These are phyloP conservation scores for Avena atlantica DNA, from an alignment of 176 grass and related monocot species.

Conservation along the genomic window DNA sequence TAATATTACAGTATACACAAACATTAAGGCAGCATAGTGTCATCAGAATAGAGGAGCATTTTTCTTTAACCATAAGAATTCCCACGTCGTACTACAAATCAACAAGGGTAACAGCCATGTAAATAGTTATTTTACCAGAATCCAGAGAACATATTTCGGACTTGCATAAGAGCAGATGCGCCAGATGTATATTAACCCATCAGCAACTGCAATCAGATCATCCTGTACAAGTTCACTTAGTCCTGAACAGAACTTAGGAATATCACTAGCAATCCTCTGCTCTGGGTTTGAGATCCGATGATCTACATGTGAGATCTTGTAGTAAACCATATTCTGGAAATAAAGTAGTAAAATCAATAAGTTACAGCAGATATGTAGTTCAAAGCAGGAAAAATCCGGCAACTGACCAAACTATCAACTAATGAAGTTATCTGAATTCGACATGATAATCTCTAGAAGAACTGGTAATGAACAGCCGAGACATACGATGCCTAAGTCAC, in stretches of 20 bases:
- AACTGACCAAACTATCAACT: conserved; percentile 10
- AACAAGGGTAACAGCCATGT: conserved; percentile 9
- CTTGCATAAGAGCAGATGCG: conserved; percentile 96
- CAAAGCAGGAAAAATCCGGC: not conserved
- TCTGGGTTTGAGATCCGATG: conserved; percentile 89
- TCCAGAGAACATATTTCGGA: conserved; percentile 99
- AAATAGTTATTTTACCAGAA: conserved; percentile 69
- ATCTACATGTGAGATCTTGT: conserved; percentile 98
- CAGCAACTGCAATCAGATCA: conserved; percentile 83
- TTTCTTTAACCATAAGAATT: not conserved
- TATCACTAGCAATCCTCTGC: conserved; percentile 96
- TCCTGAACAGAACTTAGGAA: conserved; percentile 92
- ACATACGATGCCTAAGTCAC: not conserved
- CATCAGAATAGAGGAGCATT: not conserved
- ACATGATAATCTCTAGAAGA: conserved; percentile 40
- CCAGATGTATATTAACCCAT: conserved; percentile 91
- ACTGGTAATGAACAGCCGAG: conserved; percentile 10
- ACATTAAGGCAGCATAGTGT: conserved; percentile 14
- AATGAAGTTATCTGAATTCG: not conserved
- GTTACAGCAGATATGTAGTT: not conserved
- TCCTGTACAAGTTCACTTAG: conserved; percentile 96
- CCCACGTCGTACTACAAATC: not conserved
- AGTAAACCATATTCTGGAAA: conserved; percentile 97
- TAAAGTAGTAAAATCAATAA: conserved; percentile 37
- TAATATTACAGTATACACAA: conserved; percentile 7